Percentiles rank a stretch among this genome's conserved stretches.
phyloP scores from a whole-genome alignment of 2,329 filamentous ascomycete species.

The Acephala macrosclerotiorum region DNA sequence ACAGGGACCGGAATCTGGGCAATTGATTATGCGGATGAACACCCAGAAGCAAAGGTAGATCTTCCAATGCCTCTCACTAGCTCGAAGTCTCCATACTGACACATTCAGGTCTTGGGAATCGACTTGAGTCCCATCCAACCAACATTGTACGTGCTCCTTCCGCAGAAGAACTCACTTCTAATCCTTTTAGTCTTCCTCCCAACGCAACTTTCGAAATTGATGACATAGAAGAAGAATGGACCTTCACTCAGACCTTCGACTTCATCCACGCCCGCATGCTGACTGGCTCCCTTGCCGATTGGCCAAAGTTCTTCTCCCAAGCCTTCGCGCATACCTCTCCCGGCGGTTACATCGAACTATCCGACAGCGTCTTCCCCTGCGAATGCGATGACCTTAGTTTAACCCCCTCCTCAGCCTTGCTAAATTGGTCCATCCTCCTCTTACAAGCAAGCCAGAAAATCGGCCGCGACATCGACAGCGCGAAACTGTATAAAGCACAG shows the following conservation, averaged over 20 bases:
- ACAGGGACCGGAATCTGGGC: conserved; percentile 48
- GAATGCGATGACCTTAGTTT: conserved; percentile 45
- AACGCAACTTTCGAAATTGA: conserved; percentile 60
- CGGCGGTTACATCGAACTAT: conserved; percentile 43
- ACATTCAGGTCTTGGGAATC: conserved; percentile 33
- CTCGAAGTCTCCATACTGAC: too few relatives aligned
- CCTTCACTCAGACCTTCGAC: conserved; percentile 54
- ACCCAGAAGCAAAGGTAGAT: conserved; percentile 33
- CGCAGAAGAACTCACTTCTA: too few relatives aligned
- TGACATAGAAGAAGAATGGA: conserved; percentile 58
- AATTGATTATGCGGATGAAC: conserved; percentile 31
- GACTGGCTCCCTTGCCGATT: conserved; percentile 16
- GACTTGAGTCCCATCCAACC: conserved; percentile 48
- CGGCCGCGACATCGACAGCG: conserved; percentile 41
- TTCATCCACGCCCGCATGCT: conserved; percentile 55
- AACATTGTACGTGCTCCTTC: conserved; percentile 22
- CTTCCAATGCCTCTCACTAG: too few relatives aligned
- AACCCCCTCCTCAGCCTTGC: conserved; percentile 18
- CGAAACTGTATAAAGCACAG: conserved; percentile 29
- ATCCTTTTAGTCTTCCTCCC: conserved; percentile 47
- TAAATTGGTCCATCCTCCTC: conserved; percentile 34
- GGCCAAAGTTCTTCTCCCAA: conserved; percentile 14
- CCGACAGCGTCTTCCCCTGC: conserved; percentile 36
- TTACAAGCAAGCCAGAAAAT: conserved; percentile 42
- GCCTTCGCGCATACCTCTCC: conserved; percentile 30